Evolutionary conservation across 805 yeast genomes (phyloP), one percentile per base, ranked within the genome.

Genomic region (Candida insectalens): DNA sequence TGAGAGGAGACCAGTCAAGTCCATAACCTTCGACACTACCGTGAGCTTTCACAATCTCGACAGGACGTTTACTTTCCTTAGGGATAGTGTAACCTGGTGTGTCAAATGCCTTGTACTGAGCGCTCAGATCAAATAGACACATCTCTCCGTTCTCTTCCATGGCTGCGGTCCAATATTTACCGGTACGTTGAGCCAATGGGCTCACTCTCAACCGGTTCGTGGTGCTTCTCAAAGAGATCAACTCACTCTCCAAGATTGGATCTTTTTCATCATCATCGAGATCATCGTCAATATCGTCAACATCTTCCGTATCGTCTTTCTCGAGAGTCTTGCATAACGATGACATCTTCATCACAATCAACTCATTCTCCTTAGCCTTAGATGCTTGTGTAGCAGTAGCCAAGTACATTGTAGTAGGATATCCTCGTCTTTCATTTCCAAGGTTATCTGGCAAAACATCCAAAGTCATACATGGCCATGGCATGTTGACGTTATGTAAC

Each of bases 1-100:
- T 71, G 42, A 81, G 62, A 28, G 96, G 95, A 1, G 95, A 83
- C 98, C 98, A 92, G 58, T 89, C 98, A 29, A 92, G 57, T 12
- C 96, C 98, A 51, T 85, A 92, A 23, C 98, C 97, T 62, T 92
- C 98, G n/a, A 83, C 94, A 44, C 80, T 79, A 17, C 96, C 96
- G 55, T 92, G 98, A 42, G 62, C 69, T 50, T 73, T 73, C 39
- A 92, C 66, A 5, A 95, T 85, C 60, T 87, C 88, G 8, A 76
- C 52, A 14, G 97, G 95, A 55, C 77, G 73, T 53, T 81, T 84
- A 42, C 77, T 71, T 13, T 69, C 60, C 53, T 87, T 88, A 33
- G 94, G 82, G 42, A 89, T 74, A 46, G 71, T 66, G 47, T 68
- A 79, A 5, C 97, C 97, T 4, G 97, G 95, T 6, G 81, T 71